phyloP scores from a whole-genome alignment of 1,284 basidiomycete species.

The Ganoderma boninense region DNA sequence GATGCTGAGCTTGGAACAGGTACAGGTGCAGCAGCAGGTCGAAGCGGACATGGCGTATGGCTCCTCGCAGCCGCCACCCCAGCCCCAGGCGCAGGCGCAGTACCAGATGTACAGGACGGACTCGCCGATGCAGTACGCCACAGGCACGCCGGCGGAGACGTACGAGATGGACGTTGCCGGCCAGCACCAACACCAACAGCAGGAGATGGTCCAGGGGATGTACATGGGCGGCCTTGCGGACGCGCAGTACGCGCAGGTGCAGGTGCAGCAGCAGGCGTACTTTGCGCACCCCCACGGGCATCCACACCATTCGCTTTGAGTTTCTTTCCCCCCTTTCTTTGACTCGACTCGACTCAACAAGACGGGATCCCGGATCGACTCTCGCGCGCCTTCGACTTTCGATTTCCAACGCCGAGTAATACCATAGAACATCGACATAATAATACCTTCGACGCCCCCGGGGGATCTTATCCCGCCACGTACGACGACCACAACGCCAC shows the following conservation, averaged over 20 bases:
- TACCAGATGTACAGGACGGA: constrained; percentile 37
- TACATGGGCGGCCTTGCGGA: constrained; percentile 19
- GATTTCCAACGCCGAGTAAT: neutral
- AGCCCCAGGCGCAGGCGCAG: constrained; percentile 17
- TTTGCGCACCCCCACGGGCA: constrained; percentile 29
- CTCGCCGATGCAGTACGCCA: constrained; percentile 40
- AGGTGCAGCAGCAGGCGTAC: constrained; percentile 25
- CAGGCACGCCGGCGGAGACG: constrained; percentile 22
- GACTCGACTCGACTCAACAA: constrained; percentile 1
- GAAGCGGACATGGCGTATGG: constrained; percentile 17
- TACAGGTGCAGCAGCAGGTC: constrained; percentile 27
- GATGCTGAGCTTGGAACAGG: constrained; percentile 40
- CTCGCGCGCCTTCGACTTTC: neutral
- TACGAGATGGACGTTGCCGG: constrained; percentile 33
- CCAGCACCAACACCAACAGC: constrained; percentile 19
- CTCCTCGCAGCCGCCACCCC: neutral
- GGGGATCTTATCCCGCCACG: neutral
- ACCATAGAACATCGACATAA: constrained; percentile 11
- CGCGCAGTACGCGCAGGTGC: constrained; percentile 17
- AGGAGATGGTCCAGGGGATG: constrained; percentile 17
- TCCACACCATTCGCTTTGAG: constrained; percentile 31
- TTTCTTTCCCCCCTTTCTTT: neutral
- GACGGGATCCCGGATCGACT: neutral
- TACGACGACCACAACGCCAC: constrained; percentile 9
- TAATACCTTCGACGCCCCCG: constrained; percentile 1